These are phyloP conservation scores for Lentinula sp. DNA, from an alignment of 768 basidiomycete genomes.

Conservation along the genomic window DNA sequence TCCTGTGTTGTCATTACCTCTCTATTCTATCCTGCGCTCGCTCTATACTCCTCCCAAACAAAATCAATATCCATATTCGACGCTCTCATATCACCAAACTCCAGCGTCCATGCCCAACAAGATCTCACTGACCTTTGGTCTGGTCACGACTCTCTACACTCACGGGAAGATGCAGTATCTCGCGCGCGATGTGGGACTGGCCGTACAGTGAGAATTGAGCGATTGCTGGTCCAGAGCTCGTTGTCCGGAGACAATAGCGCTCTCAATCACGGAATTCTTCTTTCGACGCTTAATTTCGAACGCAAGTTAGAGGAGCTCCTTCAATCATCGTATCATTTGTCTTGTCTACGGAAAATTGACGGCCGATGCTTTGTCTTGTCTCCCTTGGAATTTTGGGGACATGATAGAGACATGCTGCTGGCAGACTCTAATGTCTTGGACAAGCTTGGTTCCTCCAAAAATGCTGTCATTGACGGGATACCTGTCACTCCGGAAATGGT, in stretches of 20 bases:
- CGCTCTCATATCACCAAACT: conserved; percentile 49
- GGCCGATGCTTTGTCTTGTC: conserved; percentile 66
- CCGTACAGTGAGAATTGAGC: conserved; percentile 69
- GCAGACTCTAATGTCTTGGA: conserved; percentile 52
- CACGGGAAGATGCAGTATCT: conserved; percentile 64
- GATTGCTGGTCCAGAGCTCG: conserved; percentile 62
- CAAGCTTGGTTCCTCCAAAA: conserved; percentile 47
- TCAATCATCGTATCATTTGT: conserved; percentile 22
- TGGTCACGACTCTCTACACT: conserved; percentile 52
- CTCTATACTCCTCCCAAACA: conserved; percentile 70
- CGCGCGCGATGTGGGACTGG: conserved; percentile 67
- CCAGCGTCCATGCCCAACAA: conserved; percentile 47
- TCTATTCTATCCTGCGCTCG: conserved; percentile 86
- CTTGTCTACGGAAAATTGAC: conserved; percentile 49
- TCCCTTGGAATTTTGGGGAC: conserved; percentile 70
- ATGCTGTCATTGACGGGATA: conserved; percentile 57
- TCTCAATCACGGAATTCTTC: conserved; percentile 55
- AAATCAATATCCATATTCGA: conserved; percentile 63
- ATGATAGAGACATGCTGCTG: conserved; percentile 47
- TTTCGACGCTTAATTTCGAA: conserved; percentile 63
- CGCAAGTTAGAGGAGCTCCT: conserved; percentile 40
- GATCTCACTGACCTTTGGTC: conserved; percentile 74
- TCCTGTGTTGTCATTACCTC: conserved; percentile 85
- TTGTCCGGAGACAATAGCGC: conserved; percentile 42
- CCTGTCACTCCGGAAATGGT: conserved; percentile 71